phyloP scores from a whole-genome alignment of 352 stramenopile genomes.

The Hyaloperonospora arabidopsidis region DNA sequence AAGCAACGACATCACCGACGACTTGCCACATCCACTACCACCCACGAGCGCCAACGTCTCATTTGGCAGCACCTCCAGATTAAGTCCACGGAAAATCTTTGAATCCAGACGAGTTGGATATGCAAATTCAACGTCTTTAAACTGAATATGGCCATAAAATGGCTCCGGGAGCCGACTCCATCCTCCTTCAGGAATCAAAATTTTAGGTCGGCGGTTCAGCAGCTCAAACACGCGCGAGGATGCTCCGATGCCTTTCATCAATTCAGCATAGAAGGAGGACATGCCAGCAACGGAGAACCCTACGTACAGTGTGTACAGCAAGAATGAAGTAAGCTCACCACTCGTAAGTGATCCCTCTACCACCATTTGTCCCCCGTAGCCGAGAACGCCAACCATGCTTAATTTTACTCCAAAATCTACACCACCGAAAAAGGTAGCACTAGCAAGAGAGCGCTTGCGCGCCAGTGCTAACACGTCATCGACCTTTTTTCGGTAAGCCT shows the following conservation, averaged over 20 bases:
- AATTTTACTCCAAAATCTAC: conserved; percentile 84
- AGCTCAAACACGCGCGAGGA: conserved; percentile 88
- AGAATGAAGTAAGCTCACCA: conserved; percentile 89
- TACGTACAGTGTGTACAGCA: conserved; percentile 91
- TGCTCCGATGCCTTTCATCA: conserved; percentile 87
- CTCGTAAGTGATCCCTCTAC: conserved; percentile 73
- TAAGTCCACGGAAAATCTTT: conserved; percentile 41
- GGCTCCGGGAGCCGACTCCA: conserved; percentile 26
- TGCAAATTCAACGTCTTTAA: conserved; percentile 78
- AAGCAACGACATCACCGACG: conserved; percentile 59
- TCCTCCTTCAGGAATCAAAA: conserved; percentile 32
- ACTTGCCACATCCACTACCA: conserved; percentile 63
- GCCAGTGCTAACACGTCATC: conserved; percentile 55
- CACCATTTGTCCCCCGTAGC: conserved; percentile 90
- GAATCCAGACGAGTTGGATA: conserved; percentile 59
- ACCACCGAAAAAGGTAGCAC: conserved; percentile 75
- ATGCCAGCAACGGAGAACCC: conserved; percentile 84
- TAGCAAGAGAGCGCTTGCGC: conserved; percentile 66
- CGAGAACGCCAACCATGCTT: conserved; percentile 84
- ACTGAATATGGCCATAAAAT: conserved; percentile 52
- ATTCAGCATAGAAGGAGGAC: conserved; percentile 88
- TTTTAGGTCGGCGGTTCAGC: conserved; percentile 70
- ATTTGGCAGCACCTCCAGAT: conserved; percentile 49
- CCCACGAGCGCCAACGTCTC: conserved; percentile 74
- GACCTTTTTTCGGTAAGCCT: conserved; percentile 48